phyloP scores from a whole-genome alignment of 208 protist genomes.

The Leishmania major region DNA sequence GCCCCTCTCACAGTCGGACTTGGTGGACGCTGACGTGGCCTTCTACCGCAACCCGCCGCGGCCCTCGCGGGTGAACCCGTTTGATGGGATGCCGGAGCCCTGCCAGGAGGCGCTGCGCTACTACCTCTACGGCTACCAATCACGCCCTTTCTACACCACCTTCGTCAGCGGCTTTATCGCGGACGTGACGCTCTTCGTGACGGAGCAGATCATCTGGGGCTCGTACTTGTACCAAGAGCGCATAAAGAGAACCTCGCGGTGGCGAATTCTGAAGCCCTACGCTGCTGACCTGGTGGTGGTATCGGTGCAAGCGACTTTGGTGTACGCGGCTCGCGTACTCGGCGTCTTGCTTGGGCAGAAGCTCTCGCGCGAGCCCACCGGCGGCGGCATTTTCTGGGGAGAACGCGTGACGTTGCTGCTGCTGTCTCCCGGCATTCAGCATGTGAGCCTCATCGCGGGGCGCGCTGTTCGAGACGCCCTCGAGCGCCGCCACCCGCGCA shows the following conservation, averaged over 20 bases:
- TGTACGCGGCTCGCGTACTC: constrained; percentile 32
- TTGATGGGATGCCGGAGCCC: constrained; percentile 36
- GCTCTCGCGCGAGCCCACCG: constrained; percentile 32
- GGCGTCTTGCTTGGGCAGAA: constrained; percentile 39
- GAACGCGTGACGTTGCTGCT: constrained; percentile 42
- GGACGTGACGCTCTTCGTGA: constrained; percentile 39
- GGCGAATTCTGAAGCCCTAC: constrained; percentile 62
- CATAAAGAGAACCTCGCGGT: constrained; percentile 43
- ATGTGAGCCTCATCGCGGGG: constrained; percentile 9
- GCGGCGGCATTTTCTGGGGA: constrained; percentile 57
- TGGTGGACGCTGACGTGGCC: constrained; percentile 4
- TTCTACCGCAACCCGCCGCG: constrained; percentile 21
- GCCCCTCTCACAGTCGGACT: not conserved
- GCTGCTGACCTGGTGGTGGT: constrained; percentile 17
- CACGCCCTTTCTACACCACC: constrained; percentile 41
- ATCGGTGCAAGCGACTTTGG: constrained; percentile 25
- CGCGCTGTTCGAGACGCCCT: constrained; percentile 23
- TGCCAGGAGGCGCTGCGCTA: constrained; percentile 47
- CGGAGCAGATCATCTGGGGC: constrained; percentile 51
- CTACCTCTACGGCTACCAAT: constrained; percentile 50
- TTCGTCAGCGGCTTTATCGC: constrained; percentile 47
- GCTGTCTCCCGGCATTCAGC: constrained; percentile 33
- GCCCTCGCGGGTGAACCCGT: constrained; percentile 23
- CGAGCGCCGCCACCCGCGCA: constrained; percentile 47
- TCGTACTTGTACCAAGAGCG: constrained; percentile 32